These are phyloP conservation scores for Coemansia sp. DNA, from an alignment of 192 early-diverging fungal species.

Conservation along the genomic window DNA sequence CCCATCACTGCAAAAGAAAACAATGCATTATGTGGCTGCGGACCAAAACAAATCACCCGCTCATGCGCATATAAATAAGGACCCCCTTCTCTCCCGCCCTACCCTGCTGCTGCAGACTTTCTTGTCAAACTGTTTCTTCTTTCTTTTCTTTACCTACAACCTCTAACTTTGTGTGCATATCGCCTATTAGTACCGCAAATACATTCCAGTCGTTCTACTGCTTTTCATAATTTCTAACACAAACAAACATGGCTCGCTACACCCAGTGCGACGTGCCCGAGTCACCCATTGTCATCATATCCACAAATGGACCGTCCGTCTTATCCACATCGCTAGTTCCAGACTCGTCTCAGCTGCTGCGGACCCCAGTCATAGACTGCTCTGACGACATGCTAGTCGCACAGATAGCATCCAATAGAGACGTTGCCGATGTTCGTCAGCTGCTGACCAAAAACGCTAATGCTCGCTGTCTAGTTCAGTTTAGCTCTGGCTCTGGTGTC, in stretches of 20 bases:
- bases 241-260: background rate
- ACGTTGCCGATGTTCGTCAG: slow-evolving; percentile 21
- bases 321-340: slow-evolving; percentile 29
- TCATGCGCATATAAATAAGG: background rate
- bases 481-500: slow-evolving; percentile 9
- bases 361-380: slow-evolving; percentile 21
- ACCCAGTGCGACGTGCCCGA: background rate
- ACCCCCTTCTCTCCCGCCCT: background rate
- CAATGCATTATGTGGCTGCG: slow-evolving; percentile 3
- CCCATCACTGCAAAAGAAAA: background rate
- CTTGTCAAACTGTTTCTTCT: background rate
- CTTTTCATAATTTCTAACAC: background rate
- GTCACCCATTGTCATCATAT: slow-evolving; percentile 33
- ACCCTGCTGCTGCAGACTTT: background rate
- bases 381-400: slow-evolving; percentile 26
- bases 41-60: slow-evolving; percentile 7
- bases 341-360: slow-evolving; percentile 20
- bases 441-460: slow-evolving; percentile 23
- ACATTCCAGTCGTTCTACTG: slow-evolving; percentile 5
- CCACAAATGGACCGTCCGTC: slow-evolving; percentile 35
- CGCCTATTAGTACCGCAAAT: background rate
- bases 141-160: background rate
- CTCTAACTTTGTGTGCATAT: background rate
- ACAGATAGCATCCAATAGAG: slow-evolving; percentile 12
- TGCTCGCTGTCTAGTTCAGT: slow-evolving; percentile 41